Conservation (phyloP, 768 basidiomycete species). For the Boletus sp. region DNA sequence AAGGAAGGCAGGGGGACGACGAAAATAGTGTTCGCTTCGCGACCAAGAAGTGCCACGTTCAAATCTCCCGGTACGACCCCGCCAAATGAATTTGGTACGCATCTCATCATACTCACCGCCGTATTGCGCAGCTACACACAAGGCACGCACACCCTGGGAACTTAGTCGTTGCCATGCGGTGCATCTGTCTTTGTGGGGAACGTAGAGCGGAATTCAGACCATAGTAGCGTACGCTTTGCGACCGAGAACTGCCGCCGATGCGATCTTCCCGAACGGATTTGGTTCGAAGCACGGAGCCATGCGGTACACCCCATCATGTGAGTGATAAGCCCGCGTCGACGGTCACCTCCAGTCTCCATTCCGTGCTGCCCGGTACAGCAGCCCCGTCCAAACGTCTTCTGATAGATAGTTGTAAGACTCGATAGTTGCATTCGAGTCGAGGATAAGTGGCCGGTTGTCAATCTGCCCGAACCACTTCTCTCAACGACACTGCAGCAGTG, state of each 20-base stretch:
- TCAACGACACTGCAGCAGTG: neutral
- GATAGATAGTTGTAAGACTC: no score
- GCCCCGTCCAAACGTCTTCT: no score
- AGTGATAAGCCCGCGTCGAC: conserved; percentile 1
- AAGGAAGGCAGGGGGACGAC: neutral
- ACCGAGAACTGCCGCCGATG: neutral
- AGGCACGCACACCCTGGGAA: neutral
- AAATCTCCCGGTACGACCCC: neutral
- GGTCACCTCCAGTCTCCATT: no score
- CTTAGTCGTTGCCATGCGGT: neutral
- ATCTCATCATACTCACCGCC: neutral
- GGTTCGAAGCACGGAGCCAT: neutral
- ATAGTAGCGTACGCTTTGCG: no score
- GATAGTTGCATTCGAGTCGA: no score
- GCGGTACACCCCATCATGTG: conserved; percentile 5
- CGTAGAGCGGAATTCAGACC: neutral
- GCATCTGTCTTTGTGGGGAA: neutral
- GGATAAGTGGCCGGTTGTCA: no score
- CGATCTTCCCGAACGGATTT: neutral
- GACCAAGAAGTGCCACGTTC: neutral
- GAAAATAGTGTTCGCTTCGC: neutral
- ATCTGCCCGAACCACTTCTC: no score
- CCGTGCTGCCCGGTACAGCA: no score
- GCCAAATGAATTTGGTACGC: neutral
- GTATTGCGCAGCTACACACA: neutral